Base-by-base conservation (phyloP, 2,329 filamentous ascomycete species). In the Colletotrichum sp. region DNA sequence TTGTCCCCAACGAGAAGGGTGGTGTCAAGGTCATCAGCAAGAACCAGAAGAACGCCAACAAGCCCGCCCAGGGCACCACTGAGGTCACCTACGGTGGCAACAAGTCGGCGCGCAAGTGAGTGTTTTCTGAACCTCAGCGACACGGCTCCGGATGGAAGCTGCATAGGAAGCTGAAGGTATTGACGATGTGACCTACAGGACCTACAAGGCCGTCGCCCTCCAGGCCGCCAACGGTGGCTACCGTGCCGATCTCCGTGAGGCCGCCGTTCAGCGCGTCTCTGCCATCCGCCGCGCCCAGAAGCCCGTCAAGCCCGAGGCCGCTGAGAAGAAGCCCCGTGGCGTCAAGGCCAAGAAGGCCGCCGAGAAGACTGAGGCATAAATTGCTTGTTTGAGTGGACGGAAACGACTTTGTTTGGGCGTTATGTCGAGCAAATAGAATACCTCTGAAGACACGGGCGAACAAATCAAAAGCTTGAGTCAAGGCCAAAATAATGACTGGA, bases 181-280 rank as follows among this genome's bases (percentile, higher is more conserved):
- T 76, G 48, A 76, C 65, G 9, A 15, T 72, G 79, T 67, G 11
- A 16, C 34, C 32, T 59, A 60, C 80, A 97, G 95, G 92, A 94
- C 94, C 89, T 98, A 96, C 93, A 95, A 94, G 90, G 91, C 91
- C 82, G 92, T 98, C 85, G 96, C 96, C 88, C 94, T 92, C 90
- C 90, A 90, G 86, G 92, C 93, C 82, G 94, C 95, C 86, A 96
- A 95, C 92, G 91, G 91, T 85, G 92, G 93, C 84, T 99, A 98
- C 94, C 95, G 94, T 82, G 83, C 91, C 82, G 94, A 96, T 85
- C 91, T 96, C 87, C 94, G 94, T 81, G 88, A 91, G 83, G 90
- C 90, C 83, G 96, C 96, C 82, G 93, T 98, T 83, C 90, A 95
- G 87, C 95, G 97, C 84, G 95, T 94, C 84, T 96, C 93, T 83